Base-by-base conservation (phyloP, 179 eudicot genomes). In the Spergularia azorica region DNA sequence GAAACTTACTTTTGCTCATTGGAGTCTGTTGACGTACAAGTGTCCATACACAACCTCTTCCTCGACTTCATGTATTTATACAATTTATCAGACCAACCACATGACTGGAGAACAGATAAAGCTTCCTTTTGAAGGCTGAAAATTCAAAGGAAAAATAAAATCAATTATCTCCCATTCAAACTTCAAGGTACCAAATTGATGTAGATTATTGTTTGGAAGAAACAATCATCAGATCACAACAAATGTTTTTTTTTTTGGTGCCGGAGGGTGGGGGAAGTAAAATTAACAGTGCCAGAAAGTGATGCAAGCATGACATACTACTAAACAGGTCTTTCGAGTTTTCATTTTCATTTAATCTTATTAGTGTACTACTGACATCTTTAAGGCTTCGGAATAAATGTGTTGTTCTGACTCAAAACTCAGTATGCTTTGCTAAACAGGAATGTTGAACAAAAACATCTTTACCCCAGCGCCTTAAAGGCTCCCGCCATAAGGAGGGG, bases 1-100 rank as follows among this genome's bases (percentile, higher is more conserved):
- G 39, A 56, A 9, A 76, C 95, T 87, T 84, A 95, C 98, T 90
- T 91, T 56, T 51, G 83, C 60, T 85, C 91, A 67, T 72, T 73
- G 77, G 73, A 57, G 71, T 82, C 77, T 63, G 71, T 66, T 41
- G 88, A 81, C 52, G 76, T 73, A 79, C 70, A 72, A 68, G 68
- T 84, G 83, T 71, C 87, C 67, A 79, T 67, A 77, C 87, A 81
- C 75, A 80, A 32, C 82, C 86, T 87, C 83, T 91, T 95, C 81
- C 81, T 86, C 46, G 84, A 84, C 61, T 77, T 89, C 98, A 95
- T 90, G 67, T 77, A 87, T 51, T 67, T 73, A 67, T 78, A 76
- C 72, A 95, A 95, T 75, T 86, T 83, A 63, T 90, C 89, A 21
- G 85, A 68, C 96, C 95, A 95, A 66, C 97, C 97, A 84, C 97